Evolutionary conservation across 495 filamentous ascomycete genomes (phyloP).

Genomic region (Penicillium egyptiacum): DNA sequence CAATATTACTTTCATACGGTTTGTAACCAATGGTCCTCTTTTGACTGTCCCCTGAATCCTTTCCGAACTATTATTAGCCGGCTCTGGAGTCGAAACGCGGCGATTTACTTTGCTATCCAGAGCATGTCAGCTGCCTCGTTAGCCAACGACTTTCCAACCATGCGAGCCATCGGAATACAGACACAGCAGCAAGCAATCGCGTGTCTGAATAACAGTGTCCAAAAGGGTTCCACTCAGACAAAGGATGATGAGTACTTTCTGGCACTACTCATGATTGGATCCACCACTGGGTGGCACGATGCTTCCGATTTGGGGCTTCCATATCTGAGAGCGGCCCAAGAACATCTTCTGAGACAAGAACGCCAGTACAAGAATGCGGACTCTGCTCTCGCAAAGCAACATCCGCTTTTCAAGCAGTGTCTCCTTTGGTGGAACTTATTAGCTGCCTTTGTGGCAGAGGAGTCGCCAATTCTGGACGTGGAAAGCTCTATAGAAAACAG

Average conservation of each 20-base stretch:
- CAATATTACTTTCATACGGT: constrained; percentile 32
- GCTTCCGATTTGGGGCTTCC: constrained; percentile 24
- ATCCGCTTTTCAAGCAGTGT: constrained; percentile 29
- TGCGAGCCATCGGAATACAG: constrained; percentile 27
- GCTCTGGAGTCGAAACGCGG: constrained; percentile 29
- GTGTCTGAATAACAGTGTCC: constrained; percentile 22
- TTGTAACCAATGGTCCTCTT: constrained; percentile 32
- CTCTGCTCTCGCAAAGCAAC: constrained; percentile 26
- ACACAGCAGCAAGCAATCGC: constrained; percentile 31
- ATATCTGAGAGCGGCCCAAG: constrained; percentile 28
- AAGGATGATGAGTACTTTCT: constrained; percentile 30
- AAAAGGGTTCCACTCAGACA: constrained; percentile 17
- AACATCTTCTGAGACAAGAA: constrained; percentile 22
- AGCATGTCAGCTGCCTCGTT: constrained; percentile 31
- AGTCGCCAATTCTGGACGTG: constrained; percentile 22
- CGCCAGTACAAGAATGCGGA: constrained; percentile 19
- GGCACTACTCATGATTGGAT: constrained; percentile 28
- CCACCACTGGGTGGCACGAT: constrained; percentile 28
- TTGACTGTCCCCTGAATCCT: constrained; percentile 30
- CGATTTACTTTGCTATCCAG: constrained; percentile 30
- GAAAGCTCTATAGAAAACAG: constrained; percentile 20
- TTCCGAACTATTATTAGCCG: constrained; percentile 26
- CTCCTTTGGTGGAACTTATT: constrained; percentile 29
- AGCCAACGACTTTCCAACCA: constrained; percentile 28
- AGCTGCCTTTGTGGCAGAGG: constrained; percentile 29